Conservation (phyloP, 345 rosid genomes). For the Raphanus raphanistrum region DNA sequence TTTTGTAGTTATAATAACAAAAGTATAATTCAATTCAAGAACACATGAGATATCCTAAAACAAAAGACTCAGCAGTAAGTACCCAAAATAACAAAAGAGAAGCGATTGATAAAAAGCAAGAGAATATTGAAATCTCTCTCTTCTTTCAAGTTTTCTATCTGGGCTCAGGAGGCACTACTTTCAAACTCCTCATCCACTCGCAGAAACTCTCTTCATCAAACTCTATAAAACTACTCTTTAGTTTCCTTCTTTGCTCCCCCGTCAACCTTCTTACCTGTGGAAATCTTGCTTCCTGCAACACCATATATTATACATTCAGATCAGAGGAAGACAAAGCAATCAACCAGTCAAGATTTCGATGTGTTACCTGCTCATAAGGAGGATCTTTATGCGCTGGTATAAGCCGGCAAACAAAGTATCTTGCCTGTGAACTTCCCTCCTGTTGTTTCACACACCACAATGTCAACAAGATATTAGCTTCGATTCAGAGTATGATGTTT, state of each 20-base stretch:
- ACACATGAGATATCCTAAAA: slow-evolving; percentile 11
- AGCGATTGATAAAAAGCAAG: background rate
- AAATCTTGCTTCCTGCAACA: slow-evolving; percentile 86
- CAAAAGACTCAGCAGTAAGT: slow-evolving; percentile 18
- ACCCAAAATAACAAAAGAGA: slow-evolving; percentile 11
- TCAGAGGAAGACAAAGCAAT: background rate
- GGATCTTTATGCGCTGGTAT: slow-evolving; percentile 99
- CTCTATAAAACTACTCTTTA: slow-evolving; percentile 80
- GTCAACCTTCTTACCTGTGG: slow-evolving; percentile 73
- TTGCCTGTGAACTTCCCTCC: slow-evolving; percentile 97
- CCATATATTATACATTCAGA: background rate
- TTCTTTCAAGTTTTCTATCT: slow-evolving; percentile 36
- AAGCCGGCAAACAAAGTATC: slow-evolving; percentile 86
- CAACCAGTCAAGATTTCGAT: background rate
- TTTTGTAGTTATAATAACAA: slow-evolving; percentile 15
- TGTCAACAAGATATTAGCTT: slow-evolving; percentile 9
- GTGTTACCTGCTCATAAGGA: slow-evolving; percentile 87
- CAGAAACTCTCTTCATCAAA: slow-evolving; percentile 93
- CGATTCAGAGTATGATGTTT: background rate
- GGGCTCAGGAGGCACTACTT: slow-evolving; percentile 76
- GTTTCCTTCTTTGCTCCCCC: slow-evolving; percentile 61
- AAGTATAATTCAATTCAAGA: slow-evolving; percentile 4
- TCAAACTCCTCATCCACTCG: slow-evolving; percentile 87
- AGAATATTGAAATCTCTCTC: background rate
- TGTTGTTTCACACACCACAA: slow-evolving; percentile 35